Evolutionary conservation across 805 yeast genomes (phyloP), one percentile per base, ranked within the genome.

Genomic region (Kodamaea restingae): DNA sequence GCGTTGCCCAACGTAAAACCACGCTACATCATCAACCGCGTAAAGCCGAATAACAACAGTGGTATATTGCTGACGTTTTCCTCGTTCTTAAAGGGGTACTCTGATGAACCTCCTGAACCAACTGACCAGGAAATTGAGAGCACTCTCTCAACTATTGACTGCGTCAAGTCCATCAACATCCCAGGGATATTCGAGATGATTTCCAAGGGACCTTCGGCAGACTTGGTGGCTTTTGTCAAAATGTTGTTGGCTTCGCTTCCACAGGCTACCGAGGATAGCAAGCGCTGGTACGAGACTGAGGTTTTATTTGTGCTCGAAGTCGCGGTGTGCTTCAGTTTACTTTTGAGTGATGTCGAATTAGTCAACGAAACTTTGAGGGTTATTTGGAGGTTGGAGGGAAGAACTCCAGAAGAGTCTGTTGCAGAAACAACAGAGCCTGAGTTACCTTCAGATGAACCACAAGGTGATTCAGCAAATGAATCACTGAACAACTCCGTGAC

Each of bases 11-110:
- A 67, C 43, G 84, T 87, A 3, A 71, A 72, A 38, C 86, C 96
- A 0, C 80, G 78, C 29, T 77, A 76, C 49, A 72, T 80, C 7
- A 75, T 87, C 30, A 78, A 77, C 26, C 74, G 81, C 51, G 65
- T 76, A 1, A 78, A 78, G 35, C 80, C 83, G 1, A 75, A 79
- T 26, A 84, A 80, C 50, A 95, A 81, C 24, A 71, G 71, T 8
- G 88, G 98, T 2, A 55, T 93, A n/a, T 76, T 93, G 40, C 85
- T 95, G 0, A 85, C 98, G 0, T 81, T 93, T 51, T 88, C 97
- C 1, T 87, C 96, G 0, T 91, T 88, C 25, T 74, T 93, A 60
- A 86, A 93, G 46, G 93, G 97, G 14, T 76, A 81, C 42, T 70
- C 83, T 1, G 97, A 88, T 52, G 95, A 87, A 39, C 80, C 85